Evolutionary conservation across 176 grass and related monocot species (phyloP).

Genomic region (Triticum dicoccoides): DNA sequence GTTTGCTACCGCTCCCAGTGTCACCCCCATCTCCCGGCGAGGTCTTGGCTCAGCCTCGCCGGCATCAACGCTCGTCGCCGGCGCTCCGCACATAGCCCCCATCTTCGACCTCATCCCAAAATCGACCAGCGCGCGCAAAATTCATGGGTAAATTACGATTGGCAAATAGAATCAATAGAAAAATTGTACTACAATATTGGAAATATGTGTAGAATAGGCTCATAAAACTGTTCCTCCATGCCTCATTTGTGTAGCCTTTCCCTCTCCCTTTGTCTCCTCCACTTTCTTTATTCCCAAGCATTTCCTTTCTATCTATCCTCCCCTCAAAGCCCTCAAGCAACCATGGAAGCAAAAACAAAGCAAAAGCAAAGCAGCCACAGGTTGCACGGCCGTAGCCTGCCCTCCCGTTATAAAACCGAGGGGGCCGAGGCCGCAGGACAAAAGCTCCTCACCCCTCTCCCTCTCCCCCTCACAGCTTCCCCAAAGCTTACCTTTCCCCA

Average conservation of each 20-base stretch:
- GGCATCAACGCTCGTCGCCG: too few species aligned
- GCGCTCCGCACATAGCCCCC: too few species aligned
- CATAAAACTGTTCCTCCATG: conserved; percentile 7
- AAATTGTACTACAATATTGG: not conserved
- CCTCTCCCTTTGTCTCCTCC: conserved; percentile 39
- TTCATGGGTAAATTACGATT: too few species aligned
- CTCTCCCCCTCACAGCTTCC: not conserved
- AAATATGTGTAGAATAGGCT: not conserved
- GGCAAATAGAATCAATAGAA: too few species aligned
- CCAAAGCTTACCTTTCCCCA: conserved; percentile 34
- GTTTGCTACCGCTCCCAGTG: too few species aligned
- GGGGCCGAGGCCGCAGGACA: conserved; percentile 19
- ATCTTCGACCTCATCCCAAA: too few species aligned
- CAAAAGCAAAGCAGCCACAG: conserved; percentile 9
- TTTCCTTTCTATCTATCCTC: not conserved
- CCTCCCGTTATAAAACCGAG: conserved; percentile 38
- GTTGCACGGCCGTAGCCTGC: conserved; percentile 27
- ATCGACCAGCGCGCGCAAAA: too few species aligned
- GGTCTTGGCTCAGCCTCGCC: too few species aligned
- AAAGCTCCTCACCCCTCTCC: not conserved
- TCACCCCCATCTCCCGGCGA: too few species aligned
- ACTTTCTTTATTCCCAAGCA: conserved; percentile 40
- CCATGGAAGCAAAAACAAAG: not conserved
- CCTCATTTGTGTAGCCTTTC: conserved; percentile 28
- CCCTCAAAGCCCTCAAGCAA: conserved; percentile 29